Evolutionary conservation across 257 asterid species (phyloP), one percentile per base, ranked within the genome.

Genomic region (Orobanche coerulescens): DNA sequence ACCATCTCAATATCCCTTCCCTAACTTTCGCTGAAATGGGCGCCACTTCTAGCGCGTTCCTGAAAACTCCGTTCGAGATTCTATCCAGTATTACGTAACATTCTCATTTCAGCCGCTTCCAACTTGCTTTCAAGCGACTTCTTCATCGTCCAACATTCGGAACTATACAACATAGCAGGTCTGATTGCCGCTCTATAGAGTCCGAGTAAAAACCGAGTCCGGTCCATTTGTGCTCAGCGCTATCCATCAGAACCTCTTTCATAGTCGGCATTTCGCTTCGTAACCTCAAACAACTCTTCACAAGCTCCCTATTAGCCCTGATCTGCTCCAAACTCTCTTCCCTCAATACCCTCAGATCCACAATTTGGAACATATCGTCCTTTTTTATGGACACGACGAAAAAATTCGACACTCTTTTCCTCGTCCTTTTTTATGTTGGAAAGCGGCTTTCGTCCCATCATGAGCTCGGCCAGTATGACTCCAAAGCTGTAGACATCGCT

Each of bases 201-300:
- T n/a, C n/a, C n/a, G n/a, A n/a, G n/a, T n/a, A n/a, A n/a, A n/a
- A n/a, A n/a, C n/a, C n/a, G n/a, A n/a, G n/a, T n/a, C n/a, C n/a
- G n/a, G n/a, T n/a, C n/a, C n/a, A n/a, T n/a, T n/a, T n/a, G n/a
- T n/a, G n/a, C n/a, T n/a, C n/a, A n/a, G n/a, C n/a, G n/a, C n/a
- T n/a, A n/a, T n/a, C n/a, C n/a, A n/a, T n/a, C n/a, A n/a, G n/a
- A 59, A 81, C 90, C 56, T 86, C 87, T 22, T 73, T 86, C 95
- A 84, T 82, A 0, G 77, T 78, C 23, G 95, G 90, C 18, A 67
- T 49, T 18, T 71, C 75, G 0, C 78, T 15, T 1, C 49, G 64
- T 57, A 74, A 10, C 58, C 44, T 74, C 64, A 77, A 14, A 6
- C 82, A 73, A 34, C 75, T 70, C 72, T 58, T 71, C 33, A 70